phyloP scores from a whole-genome alignment of 163 green algal genomes.

The Volvox carteri region DNA sequence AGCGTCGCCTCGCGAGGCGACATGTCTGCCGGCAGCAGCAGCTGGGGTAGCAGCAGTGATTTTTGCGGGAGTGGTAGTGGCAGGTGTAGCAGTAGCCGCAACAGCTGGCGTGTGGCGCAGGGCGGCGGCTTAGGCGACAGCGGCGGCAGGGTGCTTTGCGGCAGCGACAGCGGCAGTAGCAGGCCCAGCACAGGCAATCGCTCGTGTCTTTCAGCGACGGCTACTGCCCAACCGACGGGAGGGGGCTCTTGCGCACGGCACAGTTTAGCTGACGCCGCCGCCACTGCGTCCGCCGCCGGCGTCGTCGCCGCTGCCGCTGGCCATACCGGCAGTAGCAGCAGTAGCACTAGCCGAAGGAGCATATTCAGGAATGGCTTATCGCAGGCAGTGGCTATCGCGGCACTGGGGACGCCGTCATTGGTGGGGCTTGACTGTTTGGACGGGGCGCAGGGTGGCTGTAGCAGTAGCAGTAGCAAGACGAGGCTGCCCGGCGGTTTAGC shows the following conservation, averaged over 20 bases:
- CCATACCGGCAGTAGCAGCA: neutral
- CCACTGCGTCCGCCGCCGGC: too few relatives aligned
- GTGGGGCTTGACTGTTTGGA: neutral
- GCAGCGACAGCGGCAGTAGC: neutral
- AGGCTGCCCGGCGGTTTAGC: neutral
- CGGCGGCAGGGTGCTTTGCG: neutral
- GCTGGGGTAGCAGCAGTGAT: conserved; percentile 10
- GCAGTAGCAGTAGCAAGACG: neutral
- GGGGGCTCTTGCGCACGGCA: neutral
- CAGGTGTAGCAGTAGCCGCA: neutral
- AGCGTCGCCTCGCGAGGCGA: neutral
- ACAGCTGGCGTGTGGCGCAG: neutral
- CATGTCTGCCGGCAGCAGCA: neutral
- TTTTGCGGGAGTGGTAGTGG: neutral
- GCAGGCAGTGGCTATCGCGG: too few relatives aligned
- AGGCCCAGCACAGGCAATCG: too few relatives aligned
- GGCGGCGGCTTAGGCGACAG: neutral
- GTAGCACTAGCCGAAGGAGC: neutral
- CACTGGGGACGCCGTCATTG: neutral
- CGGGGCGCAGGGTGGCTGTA: neutral
- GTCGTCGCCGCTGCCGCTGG: neutral
- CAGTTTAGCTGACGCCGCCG: neutral
- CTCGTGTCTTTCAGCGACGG: neutral
- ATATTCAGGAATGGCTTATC: neutral
- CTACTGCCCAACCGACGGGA: neutral